Conservation (phyloP, 139 green algal genomes). For the Tetraselmis striata region DNA sequence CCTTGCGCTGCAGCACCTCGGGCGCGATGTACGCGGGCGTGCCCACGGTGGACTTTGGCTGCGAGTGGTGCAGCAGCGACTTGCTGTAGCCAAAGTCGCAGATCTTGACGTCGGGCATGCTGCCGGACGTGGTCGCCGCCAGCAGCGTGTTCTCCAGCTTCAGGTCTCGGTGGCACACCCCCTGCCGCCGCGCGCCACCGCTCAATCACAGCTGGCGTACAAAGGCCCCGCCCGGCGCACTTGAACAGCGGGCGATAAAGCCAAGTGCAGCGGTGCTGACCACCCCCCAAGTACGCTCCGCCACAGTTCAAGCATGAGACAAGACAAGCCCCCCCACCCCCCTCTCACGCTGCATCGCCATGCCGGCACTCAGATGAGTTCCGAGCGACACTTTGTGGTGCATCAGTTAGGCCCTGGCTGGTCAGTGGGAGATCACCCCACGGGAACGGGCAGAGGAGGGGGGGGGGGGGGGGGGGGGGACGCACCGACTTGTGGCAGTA, state of each 20-base stretch:
- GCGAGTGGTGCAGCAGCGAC: slow-evolving; percentile 47
- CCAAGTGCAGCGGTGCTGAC: too few relatives aligned
- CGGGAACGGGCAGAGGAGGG: too few relatives aligned
- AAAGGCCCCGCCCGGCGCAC: too few relatives aligned
- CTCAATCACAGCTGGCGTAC: slow-evolving; percentile 1
- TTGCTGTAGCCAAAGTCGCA: slow-evolving; percentile 96
- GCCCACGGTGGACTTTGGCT: slow-evolving; percentile 97
- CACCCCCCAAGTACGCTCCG: too few relatives aligned
- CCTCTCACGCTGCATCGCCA: not conserved
- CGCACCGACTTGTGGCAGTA: slow-evolving; percentile 80
- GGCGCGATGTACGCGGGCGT: slow-evolving; percentile 99
- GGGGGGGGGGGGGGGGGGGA: too few relatives aligned
- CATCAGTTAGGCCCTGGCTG: too few relatives aligned
- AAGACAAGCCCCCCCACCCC: too few relatives aligned
- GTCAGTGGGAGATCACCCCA: too few relatives aligned
- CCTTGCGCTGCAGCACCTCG: slow-evolving; percentile 76
- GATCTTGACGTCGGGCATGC: slow-evolving; percentile 82
- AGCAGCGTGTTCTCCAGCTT: slow-evolving; percentile 98
- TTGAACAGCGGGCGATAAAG: too few relatives aligned
- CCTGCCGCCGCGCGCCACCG: slow-evolving; percentile 33
- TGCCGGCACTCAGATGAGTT: not conserved
- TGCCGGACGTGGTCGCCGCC: slow-evolving; percentile 26
- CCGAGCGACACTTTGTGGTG: not conserved
- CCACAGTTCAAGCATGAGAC: too few relatives aligned
- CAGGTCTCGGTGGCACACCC: slow-evolving; percentile 93